Evolutionary conservation across 202 grass and related monocot genomes (phyloP).

Genomic region (Thinopyrum obtusiflorum): DNA sequence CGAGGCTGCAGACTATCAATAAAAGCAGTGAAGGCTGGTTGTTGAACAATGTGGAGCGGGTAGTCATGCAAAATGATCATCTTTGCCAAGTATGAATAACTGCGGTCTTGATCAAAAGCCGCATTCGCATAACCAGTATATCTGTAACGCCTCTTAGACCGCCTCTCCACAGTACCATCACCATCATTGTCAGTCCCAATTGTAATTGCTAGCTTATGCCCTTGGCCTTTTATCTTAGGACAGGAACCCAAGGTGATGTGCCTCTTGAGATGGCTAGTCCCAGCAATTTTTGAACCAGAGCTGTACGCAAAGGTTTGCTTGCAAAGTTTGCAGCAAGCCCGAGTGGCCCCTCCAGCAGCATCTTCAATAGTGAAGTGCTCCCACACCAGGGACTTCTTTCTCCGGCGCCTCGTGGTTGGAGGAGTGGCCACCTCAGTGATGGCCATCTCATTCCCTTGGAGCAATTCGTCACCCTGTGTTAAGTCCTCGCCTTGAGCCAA

Average conservation of each 20-base stretch:
- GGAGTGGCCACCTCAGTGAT: conserved; percentile 39
- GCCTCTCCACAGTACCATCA: conserved; percentile 28
- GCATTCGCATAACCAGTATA: conserved; percentile 60
- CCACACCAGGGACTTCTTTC: conserved; percentile 84
- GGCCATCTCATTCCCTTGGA: conserved; percentile 44
- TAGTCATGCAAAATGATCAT: conserved; percentile 85
- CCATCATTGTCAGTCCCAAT: conserved; percentile 49
- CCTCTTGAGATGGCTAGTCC: conserved; percentile 79
- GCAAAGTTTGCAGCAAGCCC: conserved; percentile 85
- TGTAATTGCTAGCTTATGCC: conserved; percentile 30
- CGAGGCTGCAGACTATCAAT: conserved; percentile 68
- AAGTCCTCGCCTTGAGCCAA: conserved; percentile 19
- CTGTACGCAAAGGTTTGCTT: conserved; percentile 89
- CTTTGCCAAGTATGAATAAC: conserved; percentile 56
- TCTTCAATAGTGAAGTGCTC: conserved; percentile 78
- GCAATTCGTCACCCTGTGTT: conserved; percentile 33
- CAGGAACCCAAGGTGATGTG: conserved; percentile 75
- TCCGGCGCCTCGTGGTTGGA: conserved; percentile 41
- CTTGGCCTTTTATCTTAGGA: conserved; percentile 71
- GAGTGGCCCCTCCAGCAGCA: conserved; percentile 49
- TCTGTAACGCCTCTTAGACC: conserved; percentile 65
- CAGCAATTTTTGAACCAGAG: conserved; percentile 75
- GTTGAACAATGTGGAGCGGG: conserved; percentile 74
- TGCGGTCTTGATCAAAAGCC: conserved; percentile 68
- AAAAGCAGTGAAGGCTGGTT: conserved; percentile 59